These are phyloP conservation scores for Blastomyces silverae DNA, from an alignment of 2,329 filamentous ascomycete species.

Conservation along the genomic window DNA sequence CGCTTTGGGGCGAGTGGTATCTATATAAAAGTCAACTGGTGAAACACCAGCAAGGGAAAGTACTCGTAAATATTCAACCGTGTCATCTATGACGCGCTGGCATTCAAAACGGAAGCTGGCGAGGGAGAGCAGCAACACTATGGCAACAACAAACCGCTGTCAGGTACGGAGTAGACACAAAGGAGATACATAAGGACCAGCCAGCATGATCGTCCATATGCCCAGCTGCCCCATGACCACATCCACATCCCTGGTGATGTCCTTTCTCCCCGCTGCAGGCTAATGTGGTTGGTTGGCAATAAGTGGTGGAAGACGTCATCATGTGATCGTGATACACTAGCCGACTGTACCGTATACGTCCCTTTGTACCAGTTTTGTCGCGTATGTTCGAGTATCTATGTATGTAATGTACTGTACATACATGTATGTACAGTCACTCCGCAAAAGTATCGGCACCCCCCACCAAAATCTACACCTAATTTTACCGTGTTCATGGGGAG, in stretches of 20 bases:
- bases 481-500: no score
- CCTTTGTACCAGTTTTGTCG: background rate
- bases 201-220: background rate
- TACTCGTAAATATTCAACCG: background rate
- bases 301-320: background rate
- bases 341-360: no score
- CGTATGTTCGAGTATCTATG: background rate
- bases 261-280: background rate
- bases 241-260: no score
- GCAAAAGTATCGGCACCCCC: no score
- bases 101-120: no score
- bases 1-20: background rate
- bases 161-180: background rate
- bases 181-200: background rate
- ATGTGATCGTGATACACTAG: background rate
- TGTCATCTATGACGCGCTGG: background rate
- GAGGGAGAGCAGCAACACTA: background rate
- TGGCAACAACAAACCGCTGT: background rate
- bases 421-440: no score
- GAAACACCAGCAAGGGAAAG: background rate
- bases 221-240: background rate
- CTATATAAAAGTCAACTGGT: background rate
- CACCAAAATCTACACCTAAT: no score
- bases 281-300: no score
- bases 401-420: no score